A percentile compares a stretch with the other conserved stretches of the same genome.
These are phyloP conservation scores for Trichoderma sp. DNA, from an alignment of 2,329 filamentous ascomycete species.

Conservation along the genomic window DNA sequence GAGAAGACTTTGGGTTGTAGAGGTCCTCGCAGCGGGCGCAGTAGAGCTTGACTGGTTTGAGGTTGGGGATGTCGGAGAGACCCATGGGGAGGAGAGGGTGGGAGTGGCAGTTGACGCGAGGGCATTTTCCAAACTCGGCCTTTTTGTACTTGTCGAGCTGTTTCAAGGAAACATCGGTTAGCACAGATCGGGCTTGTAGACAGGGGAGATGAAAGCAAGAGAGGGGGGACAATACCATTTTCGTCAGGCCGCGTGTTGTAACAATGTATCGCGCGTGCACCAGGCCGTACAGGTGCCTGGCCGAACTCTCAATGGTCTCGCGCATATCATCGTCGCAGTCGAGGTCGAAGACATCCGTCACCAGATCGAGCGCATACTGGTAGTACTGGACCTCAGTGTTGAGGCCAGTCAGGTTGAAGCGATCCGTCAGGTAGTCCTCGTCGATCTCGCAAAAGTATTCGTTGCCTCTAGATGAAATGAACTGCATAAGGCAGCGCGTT, in stretches of 20 bases:
- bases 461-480: constrained; percentile 95
- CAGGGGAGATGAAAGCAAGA: background rate
- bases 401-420: constrained; percentile 95
- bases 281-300: constrained; percentile 90
- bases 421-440: constrained; percentile 96
- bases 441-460: constrained; percentile 99
- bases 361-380: constrained; percentile 95
- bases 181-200: background rate
- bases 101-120: constrained; percentile 89
- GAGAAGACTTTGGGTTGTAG: constrained; percentile 97
- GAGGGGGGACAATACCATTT: constrained; percentile 70
- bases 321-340: constrained; percentile 99
- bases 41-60: constrained; percentile 94
- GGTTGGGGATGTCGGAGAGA: constrained; percentile 82
- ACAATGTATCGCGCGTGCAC: constrained; percentile 97
- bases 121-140: constrained; percentile 96
- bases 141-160: constrained; percentile 99
- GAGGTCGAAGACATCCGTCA: constrained; percentile 97
- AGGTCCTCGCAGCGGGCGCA: constrained; percentile 96
- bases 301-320: constrained; percentile 96
- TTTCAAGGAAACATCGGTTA: background rate
- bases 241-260: constrained; percentile 87
- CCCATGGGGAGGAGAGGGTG: constrained; percentile 95
- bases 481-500: constrained; percentile 56
- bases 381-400: constrained; percentile 99